These are phyloP conservation scores for Trametes punicea DNA, from an alignment of 768 basidiomycete genomes.

Conservation along the genomic window DNA sequence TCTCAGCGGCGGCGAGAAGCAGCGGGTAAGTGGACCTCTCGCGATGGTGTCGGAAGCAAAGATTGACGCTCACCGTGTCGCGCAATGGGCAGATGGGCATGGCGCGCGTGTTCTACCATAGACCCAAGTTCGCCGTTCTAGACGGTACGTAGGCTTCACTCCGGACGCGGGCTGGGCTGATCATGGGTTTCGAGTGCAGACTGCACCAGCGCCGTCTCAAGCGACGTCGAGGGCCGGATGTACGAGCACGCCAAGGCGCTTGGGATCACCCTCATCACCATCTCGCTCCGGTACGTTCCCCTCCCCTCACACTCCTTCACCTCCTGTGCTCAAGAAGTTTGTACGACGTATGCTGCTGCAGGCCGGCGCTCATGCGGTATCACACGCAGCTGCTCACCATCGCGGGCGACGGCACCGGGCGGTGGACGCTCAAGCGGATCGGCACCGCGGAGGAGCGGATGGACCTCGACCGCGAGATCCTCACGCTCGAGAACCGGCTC, in stretches of 20 bases:
- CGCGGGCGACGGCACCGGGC: slow-evolving; percentile 63
- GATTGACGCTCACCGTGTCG: background rate
- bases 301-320: background rate
- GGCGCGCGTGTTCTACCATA: slow-evolving; percentile 90
- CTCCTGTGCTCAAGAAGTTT: too few species aligned
- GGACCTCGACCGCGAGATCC: slow-evolving; percentile 75
- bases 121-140: slow-evolving; percentile 77
- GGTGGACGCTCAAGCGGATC: slow-evolving; percentile 69
- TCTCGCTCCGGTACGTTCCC: slow-evolving; percentile 69
- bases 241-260: slow-evolving; percentile 88
- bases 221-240: slow-evolving; percentile 94
- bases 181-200: slow-evolving; percentile 41
- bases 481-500: slow-evolving; percentile 59
- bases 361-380: slow-evolving; percentile 84
- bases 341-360: too few species aligned
- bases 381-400: slow-evolving; percentile 85
- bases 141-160: slow-evolving; percentile 56
- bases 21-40: slow-evolving; percentile 51
- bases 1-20: slow-evolving; percentile 95
- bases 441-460: slow-evolving; percentile 72
- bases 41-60: background rate
- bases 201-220: slow-evolving; percentile 93
- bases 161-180: background rate
- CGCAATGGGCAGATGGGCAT: slow-evolving; percentile 65
- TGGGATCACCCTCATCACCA: slow-evolving; percentile 90